Evolutionary conservation across 2,329 filamentous ascomycete species (phyloP), one percentile per base, ranked within the genome.

Genomic region (Fusarium austroafricanum): DNA sequence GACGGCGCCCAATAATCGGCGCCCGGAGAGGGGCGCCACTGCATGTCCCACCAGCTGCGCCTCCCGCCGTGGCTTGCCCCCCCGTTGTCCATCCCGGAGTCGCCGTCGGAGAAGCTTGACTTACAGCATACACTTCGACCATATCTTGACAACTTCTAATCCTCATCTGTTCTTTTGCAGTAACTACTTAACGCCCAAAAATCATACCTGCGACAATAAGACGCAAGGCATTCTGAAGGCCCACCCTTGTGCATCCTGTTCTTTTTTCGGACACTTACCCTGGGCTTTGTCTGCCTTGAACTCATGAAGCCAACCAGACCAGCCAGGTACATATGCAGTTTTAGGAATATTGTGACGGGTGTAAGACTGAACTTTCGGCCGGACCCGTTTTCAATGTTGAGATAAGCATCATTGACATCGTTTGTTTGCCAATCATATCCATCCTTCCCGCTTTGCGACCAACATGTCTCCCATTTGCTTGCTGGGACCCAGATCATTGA

Each of bases 61-160:
- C 75, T 75, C 73, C 71, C 54, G 61, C 65, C 65, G 74, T 75
- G 75, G 73, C 74, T 75, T 68, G 71, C 70, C 35, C 46, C 46
- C 55, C 70, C 57, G 60, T 68, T 62, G 47, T 54, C 65, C 42
- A 46, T 61, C 65, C 61, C 72, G 71, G 72, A 72, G 72, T 74
- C 66, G 71, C 73, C 73, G 73, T 71, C 64, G 70, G 67, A 71
- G 62, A 72, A 61, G 55, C 65, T 68, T 45, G 52, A 69, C 61
- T 47, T 52, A 61, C 61, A 56, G 40, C 47, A 65, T 40, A 38
- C 55, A 52, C 20, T 61, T 59, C 54, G 60, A 57, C 65, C 55
- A 49, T 60, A 69, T 70, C 69, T 61, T 70, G 61, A 72, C 71
- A 55, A 52, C 64, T 65, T 67, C 56, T 42, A 43, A 45, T 52